These are phyloP conservation scores for Mycena leptocephala DNA, from an alignment of 768 basidiomycete species.

Conservation along the genomic window DNA sequence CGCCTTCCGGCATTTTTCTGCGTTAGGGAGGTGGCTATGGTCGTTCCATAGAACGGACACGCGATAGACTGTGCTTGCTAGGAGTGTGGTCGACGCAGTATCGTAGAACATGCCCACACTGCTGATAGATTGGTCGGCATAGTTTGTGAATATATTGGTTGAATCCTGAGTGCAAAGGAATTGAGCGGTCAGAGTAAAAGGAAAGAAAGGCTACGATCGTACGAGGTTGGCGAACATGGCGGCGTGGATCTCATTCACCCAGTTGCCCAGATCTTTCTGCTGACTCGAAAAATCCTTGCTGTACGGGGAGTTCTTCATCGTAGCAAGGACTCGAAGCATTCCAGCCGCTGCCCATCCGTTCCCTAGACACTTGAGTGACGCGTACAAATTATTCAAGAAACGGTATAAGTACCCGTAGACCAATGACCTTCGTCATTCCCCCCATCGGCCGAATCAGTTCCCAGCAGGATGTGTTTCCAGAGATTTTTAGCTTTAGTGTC, in stretches of 20 bases:
- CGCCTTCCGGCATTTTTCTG: conserved; percentile 69
- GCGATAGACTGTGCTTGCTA: conserved; percentile 86
- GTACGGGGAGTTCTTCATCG: conserved; percentile 77
- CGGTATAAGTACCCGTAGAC: conserved; percentile 73
- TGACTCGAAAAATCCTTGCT: conserved; percentile 63
- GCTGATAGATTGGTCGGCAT: conserved; percentile 66
- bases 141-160: conserved; percentile 78
- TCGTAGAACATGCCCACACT: conserved; percentile 75
- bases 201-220: conserved; percentile 40
- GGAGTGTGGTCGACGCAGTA: conserved; percentile 79
- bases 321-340: conserved; percentile 87
- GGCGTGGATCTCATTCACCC: conserved; percentile 83
- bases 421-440: conserved; percentile 80
- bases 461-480: conserved; percentile 86
- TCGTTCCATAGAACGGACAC: conserved; percentile 70
- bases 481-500: conserved; percentile 67
- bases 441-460: conserved; percentile 44
- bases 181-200: conserved; percentile 33
- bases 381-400: not conserved
- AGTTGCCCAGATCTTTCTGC: conserved; percentile 71
- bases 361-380: conserved; percentile 57
- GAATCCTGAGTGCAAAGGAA: conserved; percentile 53
- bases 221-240: conserved; percentile 79
- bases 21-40: conserved; percentile 67
- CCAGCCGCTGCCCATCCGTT: conserved; percentile 94